These are phyloP conservation scores for Termitomyces sp. DNA, from an alignment of 768 basidiomycete genomes.

Conservation along the genomic window DNA sequence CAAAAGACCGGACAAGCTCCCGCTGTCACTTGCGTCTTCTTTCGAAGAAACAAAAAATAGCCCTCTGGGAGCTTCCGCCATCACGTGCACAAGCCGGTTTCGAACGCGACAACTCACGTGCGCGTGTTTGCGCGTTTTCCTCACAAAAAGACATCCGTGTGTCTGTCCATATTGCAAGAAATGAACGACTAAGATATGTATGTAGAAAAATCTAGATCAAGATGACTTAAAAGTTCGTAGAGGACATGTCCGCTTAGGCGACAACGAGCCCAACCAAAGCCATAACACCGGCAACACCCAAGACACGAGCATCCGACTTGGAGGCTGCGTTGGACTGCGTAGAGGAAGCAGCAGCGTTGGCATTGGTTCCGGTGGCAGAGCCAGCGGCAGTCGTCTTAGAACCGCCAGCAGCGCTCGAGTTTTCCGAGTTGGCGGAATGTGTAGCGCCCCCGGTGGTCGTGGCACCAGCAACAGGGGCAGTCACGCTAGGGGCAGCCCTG, in stretches of 20 bases:
- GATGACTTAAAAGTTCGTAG: neutral
- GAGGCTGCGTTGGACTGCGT: slow-evolving; percentile 23
- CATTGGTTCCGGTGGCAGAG: slow-evolving; percentile 3
- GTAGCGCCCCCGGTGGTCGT: neutral
- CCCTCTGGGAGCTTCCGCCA: neutral
- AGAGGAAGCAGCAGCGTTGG: slow-evolving; percentile 7
- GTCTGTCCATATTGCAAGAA: neutral
- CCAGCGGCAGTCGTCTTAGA: slow-evolving; percentile 10
- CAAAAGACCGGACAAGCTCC: neutral
- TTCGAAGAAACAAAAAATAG: slow-evolving; percentile 7
- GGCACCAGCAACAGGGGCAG: neutral
- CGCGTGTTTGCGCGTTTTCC: slow-evolving; percentile 2
- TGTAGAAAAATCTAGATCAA: neutral
- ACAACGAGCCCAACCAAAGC: slow-evolving; percentile 46
- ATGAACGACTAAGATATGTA: neutral
- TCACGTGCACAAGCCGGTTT: slow-evolving; percentile 9
- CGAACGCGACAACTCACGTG: slow-evolving; percentile 15
- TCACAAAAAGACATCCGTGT: neutral
- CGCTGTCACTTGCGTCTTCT: slow-evolving; percentile 9
- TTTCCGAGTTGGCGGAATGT: neutral
- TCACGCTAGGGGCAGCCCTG: neutral
- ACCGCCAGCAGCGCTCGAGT: slow-evolving; percentile 16
- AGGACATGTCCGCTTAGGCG: slow-evolving; percentile 23
- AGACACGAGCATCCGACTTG: slow-evolving; percentile 20
- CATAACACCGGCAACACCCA: slow-evolving; percentile 43